These are phyloP conservation scores for Dioscorea zingiberensis DNA, from an alignment of 106 monocot genomes.

Conservation along the genomic window DNA sequence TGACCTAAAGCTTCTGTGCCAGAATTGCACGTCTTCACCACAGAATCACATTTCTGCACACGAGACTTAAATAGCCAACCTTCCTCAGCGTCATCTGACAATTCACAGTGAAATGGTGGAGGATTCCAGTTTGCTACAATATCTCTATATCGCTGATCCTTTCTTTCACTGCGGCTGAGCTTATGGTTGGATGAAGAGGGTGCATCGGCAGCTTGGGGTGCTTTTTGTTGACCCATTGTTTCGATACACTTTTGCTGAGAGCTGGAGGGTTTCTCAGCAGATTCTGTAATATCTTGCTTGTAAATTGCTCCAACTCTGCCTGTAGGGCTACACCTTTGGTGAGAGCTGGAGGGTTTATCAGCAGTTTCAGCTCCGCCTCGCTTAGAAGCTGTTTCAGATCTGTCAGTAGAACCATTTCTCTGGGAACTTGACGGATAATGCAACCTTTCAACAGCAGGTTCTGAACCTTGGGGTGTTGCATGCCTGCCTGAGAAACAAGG, in stretches of 20 bases:
- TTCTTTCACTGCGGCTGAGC: slow-evolving; percentile 3
- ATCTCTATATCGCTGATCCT: slow-evolving; percentile 20
- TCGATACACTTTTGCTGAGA: no score
- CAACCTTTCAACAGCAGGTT: neutral
- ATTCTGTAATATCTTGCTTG: no score
- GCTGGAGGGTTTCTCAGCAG: no score
- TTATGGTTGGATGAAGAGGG: no score
- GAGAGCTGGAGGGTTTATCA: no score
- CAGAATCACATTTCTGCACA: neutral
- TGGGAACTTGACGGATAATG: neutral
- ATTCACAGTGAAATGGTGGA: neutral
- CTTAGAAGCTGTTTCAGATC: no score
- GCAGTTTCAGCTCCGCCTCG: no score
- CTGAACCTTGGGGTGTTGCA: neutral
- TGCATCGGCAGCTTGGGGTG: no score
- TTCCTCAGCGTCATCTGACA: neutral
- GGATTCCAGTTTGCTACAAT: slow-evolving; percentile 37
- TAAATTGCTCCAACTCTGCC: no score
- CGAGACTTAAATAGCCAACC: slow-evolving; percentile 26
- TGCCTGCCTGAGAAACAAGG: slow-evolving; percentile 41
- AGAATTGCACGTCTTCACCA: neutral
- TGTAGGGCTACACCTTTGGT: no score
- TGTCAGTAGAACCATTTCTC: neutral
- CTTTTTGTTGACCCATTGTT: no score
- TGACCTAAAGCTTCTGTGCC: neutral